Evolutionary conservation across 805 yeast genomes (phyloP), one percentile per base, ranked within the genome.

Genomic region (Kuraishia piskuri): DNA sequence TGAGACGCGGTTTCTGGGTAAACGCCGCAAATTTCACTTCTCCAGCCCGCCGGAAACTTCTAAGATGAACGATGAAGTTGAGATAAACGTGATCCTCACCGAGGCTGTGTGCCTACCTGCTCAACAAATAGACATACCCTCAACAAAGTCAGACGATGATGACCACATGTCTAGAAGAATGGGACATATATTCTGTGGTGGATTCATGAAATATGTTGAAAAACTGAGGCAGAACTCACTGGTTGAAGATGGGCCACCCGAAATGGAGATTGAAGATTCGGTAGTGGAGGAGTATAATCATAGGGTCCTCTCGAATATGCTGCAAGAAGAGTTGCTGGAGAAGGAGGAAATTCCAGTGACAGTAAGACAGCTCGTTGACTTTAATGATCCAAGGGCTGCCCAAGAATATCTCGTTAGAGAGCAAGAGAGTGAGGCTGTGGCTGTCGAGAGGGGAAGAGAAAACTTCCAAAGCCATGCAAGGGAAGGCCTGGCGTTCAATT

Each of bases 401-500:
- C 8, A 31, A 31, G 40, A 31, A n/a, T 31, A 31, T 31, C 40
- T 31, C 17, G 14, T 12, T 10, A 31, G 9, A 12, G 40, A 31
- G 17, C 9, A 31, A 31, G 40, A 12, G 14, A n/a, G 17, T 31
- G 40, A 31, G n/a, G n/a, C n/a, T n/a, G n/a, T n/a, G n/a, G n/a
- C n/a, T n/a, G 40, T 31, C 40, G 10, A 31, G 46, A n/a, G 46
- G 46, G 9, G 24, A 20, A n/a, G 22, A 20, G 22, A 45, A 3
- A 7, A 45, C 4, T n/a, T 5, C 10, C 6, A 4, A 22, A 3
- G 61, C 59, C 10, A 56, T n/a, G n/a, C 55, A 12, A 61, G 55
- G 9, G 61, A 57, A 1, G 64, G 61, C 17, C 14, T 31, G 9
- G 63, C 57, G 4, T 65, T 68, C 40, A 59, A 44, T 5, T 49